Evolutionary conservation across 2,329 filamentous ascomycete species (phyloP).

Genomic region (Ilyonectria robusta): DNA sequence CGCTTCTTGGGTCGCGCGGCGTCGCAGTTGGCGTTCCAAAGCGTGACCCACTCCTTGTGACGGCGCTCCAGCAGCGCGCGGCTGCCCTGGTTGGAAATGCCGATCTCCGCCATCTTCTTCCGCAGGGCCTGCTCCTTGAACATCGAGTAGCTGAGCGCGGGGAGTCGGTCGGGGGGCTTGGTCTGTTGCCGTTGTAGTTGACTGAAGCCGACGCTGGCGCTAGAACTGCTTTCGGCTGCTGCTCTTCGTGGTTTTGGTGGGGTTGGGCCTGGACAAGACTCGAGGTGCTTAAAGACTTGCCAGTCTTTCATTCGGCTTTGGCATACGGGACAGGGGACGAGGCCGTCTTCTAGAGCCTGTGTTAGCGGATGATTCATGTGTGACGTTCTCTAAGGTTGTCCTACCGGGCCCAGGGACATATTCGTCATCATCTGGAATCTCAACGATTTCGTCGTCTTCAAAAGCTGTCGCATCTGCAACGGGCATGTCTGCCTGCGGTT

Average conservation of each 20-base stretch:
- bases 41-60: slow-evolving; percentile 93
- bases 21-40: slow-evolving; percentile 98
- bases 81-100: slow-evolving; percentile 79
- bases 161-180: slow-evolving; percentile 73
- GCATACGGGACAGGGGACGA: slow-evolving; percentile 90
- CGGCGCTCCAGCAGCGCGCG: slow-evolving; percentile 81
- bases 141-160: slow-evolving; percentile 87
- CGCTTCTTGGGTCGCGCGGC: slow-evolving; percentile 80
- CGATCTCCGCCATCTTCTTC: slow-evolving; percentile 86
- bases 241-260: slow-evolving; percentile 21
- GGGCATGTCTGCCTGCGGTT: slow-evolving; percentile 55
- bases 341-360: slow-evolving; percentile 72
- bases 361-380: slow-evolving; percentile 28
- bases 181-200: slow-evolving; percentile 47
- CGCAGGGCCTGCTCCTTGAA: slow-evolving; percentile 84
- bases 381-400: background rate
- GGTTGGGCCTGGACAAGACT: slow-evolving; percentile 68
- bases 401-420: slow-evolving; percentile 49
- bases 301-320: slow-evolving; percentile 82
- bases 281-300: slow-evolving; percentile 85
- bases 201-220: slow-evolving; percentile 28
- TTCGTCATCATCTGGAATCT: slow-evolving; percentile 49
- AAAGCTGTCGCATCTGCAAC: slow-evolving; percentile 30
- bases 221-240: slow-evolving; percentile 23
- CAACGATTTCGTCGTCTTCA: slow-evolving; percentile 43